Evolutionary conservation across 1,284 basidiomycete genomes (phyloP).

Genomic region (Erythrobasidium hasegawianum): DNA sequence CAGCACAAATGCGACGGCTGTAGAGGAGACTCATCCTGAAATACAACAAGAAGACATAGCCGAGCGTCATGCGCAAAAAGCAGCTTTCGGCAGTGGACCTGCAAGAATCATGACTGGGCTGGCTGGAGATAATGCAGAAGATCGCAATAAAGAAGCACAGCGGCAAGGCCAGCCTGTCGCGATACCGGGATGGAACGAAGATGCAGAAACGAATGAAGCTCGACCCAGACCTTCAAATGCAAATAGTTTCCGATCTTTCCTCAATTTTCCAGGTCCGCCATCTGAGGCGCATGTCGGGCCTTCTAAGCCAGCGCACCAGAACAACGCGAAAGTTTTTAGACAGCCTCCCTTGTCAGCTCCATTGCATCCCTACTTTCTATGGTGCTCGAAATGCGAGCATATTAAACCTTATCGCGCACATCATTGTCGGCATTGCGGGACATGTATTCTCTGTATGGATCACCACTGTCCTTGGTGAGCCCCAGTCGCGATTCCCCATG

Average conservation of each 20-base stretch:
- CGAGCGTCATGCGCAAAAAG: background rate
- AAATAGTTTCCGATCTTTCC: background rate
- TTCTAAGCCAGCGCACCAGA: background rate
- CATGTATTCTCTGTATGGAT: constrained; percentile 41
- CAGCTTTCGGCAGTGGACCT: constrained; percentile 3
- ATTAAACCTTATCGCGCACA: constrained; percentile 53
- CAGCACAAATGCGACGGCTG: background rate
- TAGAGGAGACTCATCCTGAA: background rate
- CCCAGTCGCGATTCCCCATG: background rate
- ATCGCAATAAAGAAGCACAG: background rate
- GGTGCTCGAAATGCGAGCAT: constrained; percentile 9
- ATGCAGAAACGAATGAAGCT: background rate
- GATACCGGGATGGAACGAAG: background rate
- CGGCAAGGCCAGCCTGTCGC: background rate
- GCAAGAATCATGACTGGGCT: background rate
- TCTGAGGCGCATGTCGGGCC: background rate
- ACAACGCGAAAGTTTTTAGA: background rate
- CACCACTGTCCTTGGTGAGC: constrained; percentile 48
- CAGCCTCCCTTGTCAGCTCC: background rate
- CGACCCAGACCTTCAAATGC: background rate
- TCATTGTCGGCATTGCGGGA: constrained; percentile 59
- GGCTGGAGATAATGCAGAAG: background rate
- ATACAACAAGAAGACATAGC: background rate
- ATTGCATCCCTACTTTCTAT: constrained; percentile 10
- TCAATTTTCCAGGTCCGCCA: background rate